Percentiles rank a stretch among this genome's conserved stretches.
These are phyloP conservation scores for Harringtonia lauricola DNA, from an alignment of 2,329 filamentous ascomycete genomes.

Conservation along the genomic window DNA sequence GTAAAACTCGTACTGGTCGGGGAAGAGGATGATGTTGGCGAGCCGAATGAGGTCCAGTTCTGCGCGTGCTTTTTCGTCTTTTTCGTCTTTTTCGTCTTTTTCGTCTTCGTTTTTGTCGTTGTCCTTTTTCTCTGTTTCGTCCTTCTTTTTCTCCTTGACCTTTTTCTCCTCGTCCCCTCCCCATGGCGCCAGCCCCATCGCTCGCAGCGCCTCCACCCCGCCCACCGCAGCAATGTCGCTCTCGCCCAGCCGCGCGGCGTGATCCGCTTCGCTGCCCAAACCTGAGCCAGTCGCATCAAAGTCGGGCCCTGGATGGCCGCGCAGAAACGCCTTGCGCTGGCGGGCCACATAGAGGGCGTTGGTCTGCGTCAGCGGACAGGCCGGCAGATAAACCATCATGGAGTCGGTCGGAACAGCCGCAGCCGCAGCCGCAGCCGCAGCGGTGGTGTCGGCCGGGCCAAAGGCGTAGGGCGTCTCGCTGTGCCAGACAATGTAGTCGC, in stretches of 20 bases:
- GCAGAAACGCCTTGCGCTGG: slow-evolving; percentile 44
- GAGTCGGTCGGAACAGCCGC: slow-evolving; percentile 19
- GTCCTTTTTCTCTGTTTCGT: slow-evolving; percentile 11
- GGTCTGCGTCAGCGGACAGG: slow-evolving; percentile 44
- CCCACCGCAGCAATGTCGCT: slow-evolving; percentile 39
- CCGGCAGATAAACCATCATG: slow-evolving; percentile 44
- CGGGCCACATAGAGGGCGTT: slow-evolving; percentile 46
- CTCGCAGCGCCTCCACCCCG: slow-evolving; percentile 37
- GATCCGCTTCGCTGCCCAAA: slow-evolving; percentile 39
- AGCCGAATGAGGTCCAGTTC: slow-evolving; percentile 42
- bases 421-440: slow-evolving; percentile 23
- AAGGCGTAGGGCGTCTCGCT: slow-evolving; percentile 47
- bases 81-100: slow-evolving; percentile 9
- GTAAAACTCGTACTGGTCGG: slow-evolving; percentile 38
- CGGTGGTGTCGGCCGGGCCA: slow-evolving; percentile 28
- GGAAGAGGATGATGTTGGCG: slow-evolving; percentile 46
- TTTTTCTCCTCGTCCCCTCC: slow-evolving; percentile 21
- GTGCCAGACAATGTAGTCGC: slow-evolving; percentile 50
- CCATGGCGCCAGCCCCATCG: slow-evolving; percentile 48
- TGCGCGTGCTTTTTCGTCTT: slow-evolving; percentile 14
- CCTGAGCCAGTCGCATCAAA: slow-evolving; percentile 44
- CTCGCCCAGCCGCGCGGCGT: slow-evolving; percentile 35
- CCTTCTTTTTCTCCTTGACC: neutral
- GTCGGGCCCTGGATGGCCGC: slow-evolving; percentile 42
- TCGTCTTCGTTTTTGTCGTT: neutral